Evolutionary conservation across 257 asterid genomes (phyloP).

Genomic region (Misopates orontium): DNA sequence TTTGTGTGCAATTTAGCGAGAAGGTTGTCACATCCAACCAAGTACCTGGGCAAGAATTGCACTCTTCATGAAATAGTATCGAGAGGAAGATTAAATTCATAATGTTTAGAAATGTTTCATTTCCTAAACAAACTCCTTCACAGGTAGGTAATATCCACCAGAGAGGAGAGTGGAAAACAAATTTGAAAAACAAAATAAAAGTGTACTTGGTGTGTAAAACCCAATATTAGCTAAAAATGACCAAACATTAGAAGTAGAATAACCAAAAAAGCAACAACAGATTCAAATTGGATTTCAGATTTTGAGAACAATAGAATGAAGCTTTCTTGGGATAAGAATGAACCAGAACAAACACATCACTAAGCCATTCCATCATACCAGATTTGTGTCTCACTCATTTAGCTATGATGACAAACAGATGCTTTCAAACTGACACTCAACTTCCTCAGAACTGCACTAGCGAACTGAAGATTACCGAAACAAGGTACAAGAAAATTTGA

Average conservation of each 20-base stretch:
- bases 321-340: neutral
- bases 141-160: neutral
- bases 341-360: neutral
- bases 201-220: too few species aligned
- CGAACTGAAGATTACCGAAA: neutral
- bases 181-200: neutral
- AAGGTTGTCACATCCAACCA: slow-evolving; percentile 83
- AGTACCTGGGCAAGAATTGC: slow-evolving; percentile 55
- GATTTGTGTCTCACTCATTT: neutral
- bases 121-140: neutral
- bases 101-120: slow-evolving; percentile 6
- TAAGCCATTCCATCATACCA: neutral
- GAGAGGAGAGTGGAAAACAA: neutral
- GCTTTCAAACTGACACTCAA: neutral
- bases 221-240: too few species aligned
- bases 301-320: neutral
- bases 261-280: neutral
- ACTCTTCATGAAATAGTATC: slow-evolving; percentile 10
- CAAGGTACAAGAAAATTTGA: neutral
- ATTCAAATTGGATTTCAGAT: neutral
- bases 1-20: slow-evolving; percentile 88
- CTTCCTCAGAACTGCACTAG: neutral
- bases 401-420: neutral
- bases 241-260: neutral
- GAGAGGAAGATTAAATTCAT: neutral